Evolutionary conservation across 192 early-diverging fungal genomes (phyloP).

Genomic region (Linnemannia zychae): DNA sequence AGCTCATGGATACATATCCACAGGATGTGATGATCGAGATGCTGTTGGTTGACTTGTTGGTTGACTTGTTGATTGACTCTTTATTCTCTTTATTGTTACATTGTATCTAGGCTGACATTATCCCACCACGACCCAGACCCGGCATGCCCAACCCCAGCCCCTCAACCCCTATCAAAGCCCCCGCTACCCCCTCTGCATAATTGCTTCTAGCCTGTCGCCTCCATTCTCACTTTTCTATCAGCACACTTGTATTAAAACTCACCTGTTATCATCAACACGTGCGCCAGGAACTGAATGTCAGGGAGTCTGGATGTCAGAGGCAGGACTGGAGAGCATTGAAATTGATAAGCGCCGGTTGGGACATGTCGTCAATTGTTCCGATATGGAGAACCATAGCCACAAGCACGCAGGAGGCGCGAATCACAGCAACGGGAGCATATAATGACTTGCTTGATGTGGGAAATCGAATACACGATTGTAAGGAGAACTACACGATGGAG

Average conservation of each 20-base stretch:
- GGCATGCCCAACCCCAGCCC: slow-evolving; percentile 56
- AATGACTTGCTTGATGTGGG: background rate
- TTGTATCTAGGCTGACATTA: slow-evolving; percentile 66
- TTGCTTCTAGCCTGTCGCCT: background rate
- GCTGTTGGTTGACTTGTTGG: background rate
- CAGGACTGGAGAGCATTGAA: background rate
- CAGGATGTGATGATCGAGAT: background rate
- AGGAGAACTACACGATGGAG: slow-evolving; percentile 1
- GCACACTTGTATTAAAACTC: slow-evolving; percentile 35
- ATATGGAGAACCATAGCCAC: background rate
- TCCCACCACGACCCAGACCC: slow-evolving; percentile 72
- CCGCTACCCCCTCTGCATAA: slow-evolving; percentile 52
- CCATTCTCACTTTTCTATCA: background rate
- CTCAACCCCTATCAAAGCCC: slow-evolving; percentile 38
- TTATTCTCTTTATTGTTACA: background rate
- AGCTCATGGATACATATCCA: background rate
- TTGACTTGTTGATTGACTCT: background rate
- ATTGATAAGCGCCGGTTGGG: background rate
- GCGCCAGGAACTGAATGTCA: background rate
- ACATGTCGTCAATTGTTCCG: background rate
- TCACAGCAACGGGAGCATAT: background rate
- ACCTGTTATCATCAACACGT: background rate
- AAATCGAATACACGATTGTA: slow-evolving; percentile 1
- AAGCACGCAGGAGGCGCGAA: slow-evolving; percentile 35
- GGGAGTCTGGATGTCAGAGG: background rate